Evolutionary conservation across 495 filamentous ascomycete species (phyloP).

Genomic region (Articulospora tetracladia): DNA sequence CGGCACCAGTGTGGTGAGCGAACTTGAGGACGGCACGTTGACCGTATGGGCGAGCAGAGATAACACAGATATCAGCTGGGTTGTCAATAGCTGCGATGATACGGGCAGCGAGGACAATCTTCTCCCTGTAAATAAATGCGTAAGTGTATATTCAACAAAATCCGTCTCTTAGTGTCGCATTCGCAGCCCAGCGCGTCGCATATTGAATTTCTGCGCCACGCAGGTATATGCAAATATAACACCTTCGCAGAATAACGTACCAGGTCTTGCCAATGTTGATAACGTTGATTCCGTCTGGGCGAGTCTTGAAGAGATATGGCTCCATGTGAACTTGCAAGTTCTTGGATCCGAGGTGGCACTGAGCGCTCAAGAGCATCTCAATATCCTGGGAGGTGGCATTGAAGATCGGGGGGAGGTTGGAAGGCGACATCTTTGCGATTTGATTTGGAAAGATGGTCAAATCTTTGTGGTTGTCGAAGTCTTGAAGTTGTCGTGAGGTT

Average conservation of each 20-base stretch:
- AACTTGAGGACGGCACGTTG: slow-evolving; percentile 99
- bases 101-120: slow-evolving; percentile 95
- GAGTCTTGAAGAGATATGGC: slow-evolving; percentile 99
- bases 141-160: slow-evolving; percentile 3
- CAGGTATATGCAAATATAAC: not conserved
- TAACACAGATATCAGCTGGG: slow-evolving; percentile 97
- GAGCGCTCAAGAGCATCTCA: slow-evolving; percentile 97
- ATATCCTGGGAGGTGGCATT: slow-evolving; percentile 72
- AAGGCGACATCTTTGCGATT: slow-evolving; percentile 83
- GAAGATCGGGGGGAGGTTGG: slow-evolving; percentile 87
- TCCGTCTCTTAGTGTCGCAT: not conserved
- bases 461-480: slow-evolving; percentile 9
- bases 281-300: slow-evolving; percentile 95
- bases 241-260: slow-evolving; percentile 41
- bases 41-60: slow-evolving; percentile 98
- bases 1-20: slow-evolving; percentile 93
- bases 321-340: slow-evolving; percentile 80
- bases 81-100: slow-evolving; percentile 99
- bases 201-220: not conserved
- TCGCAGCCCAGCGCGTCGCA: slow-evolving; percentile 25
- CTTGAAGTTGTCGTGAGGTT: slow-evolving; percentile 12
- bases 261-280: slow-evolving; percentile 99
- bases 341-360: slow-evolving; percentile 96
- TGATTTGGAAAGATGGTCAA: slow-evolving; percentile 23
- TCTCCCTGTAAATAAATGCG: slow-evolving; percentile 70